Base-by-base conservation (phyloP, 176 grass and related monocot genomes). In the Oryza glaberrima region DNA sequence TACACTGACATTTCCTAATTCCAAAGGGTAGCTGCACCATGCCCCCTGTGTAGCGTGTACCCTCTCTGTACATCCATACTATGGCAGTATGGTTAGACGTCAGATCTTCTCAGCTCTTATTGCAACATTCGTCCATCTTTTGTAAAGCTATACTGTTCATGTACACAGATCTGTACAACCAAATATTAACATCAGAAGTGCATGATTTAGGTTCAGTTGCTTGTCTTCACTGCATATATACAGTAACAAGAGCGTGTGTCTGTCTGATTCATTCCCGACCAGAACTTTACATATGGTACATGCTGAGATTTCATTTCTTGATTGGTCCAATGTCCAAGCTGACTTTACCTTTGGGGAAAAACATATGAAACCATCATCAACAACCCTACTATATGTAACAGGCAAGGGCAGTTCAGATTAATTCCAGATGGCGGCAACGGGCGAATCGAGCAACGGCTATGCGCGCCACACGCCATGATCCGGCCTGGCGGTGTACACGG, bases 401-500 rank as follows among this genome's bases (percentile, higher is more conserved):
- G 12, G 17, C 56, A n/a, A 22, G 56, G 8, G 9, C 56, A 22
- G 7, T 61, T 10, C 56, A 22, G 56, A 61, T n/a, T 1, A 61
- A 61, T 22, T 61, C 56, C 47, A 11, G 16, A n/a, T 13, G 28
- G 47, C 12, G 47, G 47, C 73, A 75, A 54, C 46, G 26, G 71
- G 22, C 11, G 4, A 9, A 74, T 56, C 48, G 8, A 12, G 14
- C 73, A 32, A 49, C 13, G 13, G 4, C 36, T 30, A 85, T 1
- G 10, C 19, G 28, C 79, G 54, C 84, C 84, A 86, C 40, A 67
- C 43, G 84, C 14, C 84, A 25, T 64, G 77, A 26, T 32, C 77
- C 4, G 60, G 46, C 9, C 28, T 47, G 46, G 7, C 35, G 46
- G 11, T 46, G 11, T 44, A 67, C 58, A 23, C 7, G 15, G 64